Conservation (phyloP, 2,329 filamentous ascomycete genomes). For the Aquanectria penicillioides region DNA sequence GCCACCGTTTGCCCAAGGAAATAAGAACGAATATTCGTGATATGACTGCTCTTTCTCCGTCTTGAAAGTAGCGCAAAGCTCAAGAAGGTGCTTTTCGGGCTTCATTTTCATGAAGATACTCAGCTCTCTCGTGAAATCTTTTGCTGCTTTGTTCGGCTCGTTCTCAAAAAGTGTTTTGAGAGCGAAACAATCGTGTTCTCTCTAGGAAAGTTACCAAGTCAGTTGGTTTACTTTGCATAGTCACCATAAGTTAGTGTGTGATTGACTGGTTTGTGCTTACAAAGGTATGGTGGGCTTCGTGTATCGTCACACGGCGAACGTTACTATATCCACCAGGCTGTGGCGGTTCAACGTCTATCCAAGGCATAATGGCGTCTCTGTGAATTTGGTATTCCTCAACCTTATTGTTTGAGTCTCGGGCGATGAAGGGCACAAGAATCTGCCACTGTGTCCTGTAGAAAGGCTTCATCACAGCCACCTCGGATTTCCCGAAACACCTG, state of each 20-base stretch:
- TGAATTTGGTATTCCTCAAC: conserved; percentile 10
- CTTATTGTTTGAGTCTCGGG: background rate
- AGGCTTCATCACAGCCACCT: background rate
- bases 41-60: background rate
- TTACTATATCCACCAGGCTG: background rate
- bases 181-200: background rate
- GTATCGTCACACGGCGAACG: conserved; percentile 2
- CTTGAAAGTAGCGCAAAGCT: conserved; percentile 17
- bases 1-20: conserved; percentile 26
- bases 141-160: background rate
- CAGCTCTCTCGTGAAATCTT: background rate
- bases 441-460: conserved; percentile 4
- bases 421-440: conserved; percentile 1
- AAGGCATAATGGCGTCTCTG: conserved; percentile 2
- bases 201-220: too few species aligned
- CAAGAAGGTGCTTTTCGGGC: conserved; percentile 6
- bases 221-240: too few species aligned
- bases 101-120: conserved; percentile 4
- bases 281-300: conserved; percentile 3
- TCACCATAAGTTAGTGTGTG: too few species aligned
- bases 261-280: too few species aligned
- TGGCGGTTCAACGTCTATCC: background rate
- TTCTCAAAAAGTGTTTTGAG: background rate
- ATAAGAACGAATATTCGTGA: conserved; percentile 19
- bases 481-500: background rate